Evolutionary conservation across 352 stramenopile species (phyloP), one percentile per base, ranked within the genome.

Genomic region (Stramenopiles sp.): DNA sequence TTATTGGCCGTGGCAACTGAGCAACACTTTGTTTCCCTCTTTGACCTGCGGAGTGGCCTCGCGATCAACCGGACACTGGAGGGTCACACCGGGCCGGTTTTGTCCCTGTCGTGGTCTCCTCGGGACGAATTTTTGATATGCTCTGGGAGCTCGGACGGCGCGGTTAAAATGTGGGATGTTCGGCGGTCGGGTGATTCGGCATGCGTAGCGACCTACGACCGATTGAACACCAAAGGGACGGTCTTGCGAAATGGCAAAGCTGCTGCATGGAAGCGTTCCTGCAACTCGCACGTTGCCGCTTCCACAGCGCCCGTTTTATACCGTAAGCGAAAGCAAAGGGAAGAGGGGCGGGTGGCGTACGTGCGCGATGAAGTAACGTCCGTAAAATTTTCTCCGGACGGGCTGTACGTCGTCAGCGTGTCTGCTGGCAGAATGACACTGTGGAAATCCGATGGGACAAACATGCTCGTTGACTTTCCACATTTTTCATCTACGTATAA

Each of bases 151-250:
- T 78, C 82, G 77, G 80, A 86, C 74, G 85, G 84, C 32, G 82
- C 88, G 71, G 83, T 92, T 37, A 83, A 87, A 18, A 73, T 94
- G 32, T 94, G 88, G 88, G 88, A 94, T 76, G 89, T 92, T 49
- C 86, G 88, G 63, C 82, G 85, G 49, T 92, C 87, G 0, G 88
- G 88, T 25, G 77, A 85, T 0, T 91, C 87, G 0, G 88, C 88
- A 1, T 94, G 88, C 78, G 76, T 92, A 71, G 81, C 88, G 30
- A 90, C 82, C 76, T 80, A 92, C 3, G 90, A 91, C 75, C 82
- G 85, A 4, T 63, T 18, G 12, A 25, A 63, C 25, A 63, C 43
- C 12, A 63, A 63, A 63, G 43, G 43, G 12, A 63, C 43, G 43
- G 25, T 18, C 12, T 25, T 25, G 43, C 25, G 25, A 63, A 82